These are phyloP conservation scores for Carex cristatella DNA, from an alignment of 176 grass and related monocot species.

Conservation along the genomic window DNA sequence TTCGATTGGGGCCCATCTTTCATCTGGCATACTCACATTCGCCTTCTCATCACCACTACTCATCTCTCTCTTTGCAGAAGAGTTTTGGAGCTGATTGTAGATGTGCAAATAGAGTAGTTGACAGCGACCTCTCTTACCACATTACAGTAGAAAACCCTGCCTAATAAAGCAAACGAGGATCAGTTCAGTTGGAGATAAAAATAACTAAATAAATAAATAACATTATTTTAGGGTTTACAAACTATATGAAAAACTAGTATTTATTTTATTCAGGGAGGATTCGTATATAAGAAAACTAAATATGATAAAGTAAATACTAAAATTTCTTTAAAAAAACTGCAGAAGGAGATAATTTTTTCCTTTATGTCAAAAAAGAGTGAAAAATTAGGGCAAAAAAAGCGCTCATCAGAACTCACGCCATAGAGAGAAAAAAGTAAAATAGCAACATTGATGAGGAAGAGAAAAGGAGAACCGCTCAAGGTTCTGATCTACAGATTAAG, in stretches of 20 bases:
- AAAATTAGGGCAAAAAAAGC: background rate
- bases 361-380: background rate
- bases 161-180: background rate
- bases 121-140: background rate
- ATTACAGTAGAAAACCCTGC: constrained; percentile 17
- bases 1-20: constrained; percentile 20
- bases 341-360: background rate
- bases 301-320: background rate
- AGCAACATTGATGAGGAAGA: background rate
- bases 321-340: background rate
- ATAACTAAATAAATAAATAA: background rate
- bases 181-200: background rate
- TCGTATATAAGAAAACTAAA: background rate
- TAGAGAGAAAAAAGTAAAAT: background rate
- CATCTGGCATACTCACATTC: constrained; percentile 21
- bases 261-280: background rate
- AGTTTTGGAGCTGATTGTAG: background rate
- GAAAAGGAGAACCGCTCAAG: constrained; percentile 2
- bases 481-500: background rate
- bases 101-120: background rate
- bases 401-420: background rate
- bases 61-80: constrained; percentile 15
- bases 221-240: background rate
- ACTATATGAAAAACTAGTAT: background rate
- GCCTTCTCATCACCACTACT: constrained; percentile 26